These are phyloP conservation scores for Chrysoporthe austroafricana DNA, from an alignment of 2,329 filamentous ascomycete genomes.

Conservation along the genomic window DNA sequence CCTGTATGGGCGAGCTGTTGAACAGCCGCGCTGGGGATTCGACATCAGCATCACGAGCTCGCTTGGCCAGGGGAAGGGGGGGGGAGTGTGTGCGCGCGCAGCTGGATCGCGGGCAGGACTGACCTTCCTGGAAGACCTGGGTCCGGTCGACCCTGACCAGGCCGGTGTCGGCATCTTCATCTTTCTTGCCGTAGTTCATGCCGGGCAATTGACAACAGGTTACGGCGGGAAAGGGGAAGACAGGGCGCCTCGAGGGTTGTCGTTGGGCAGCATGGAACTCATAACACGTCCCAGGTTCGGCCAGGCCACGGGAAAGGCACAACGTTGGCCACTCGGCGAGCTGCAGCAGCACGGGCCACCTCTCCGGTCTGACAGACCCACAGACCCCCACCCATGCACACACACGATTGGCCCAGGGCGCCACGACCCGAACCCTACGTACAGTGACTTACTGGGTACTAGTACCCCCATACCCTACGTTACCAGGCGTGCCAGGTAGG, in stretches of 20 bases:
- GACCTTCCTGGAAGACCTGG: conserved; percentile 98
- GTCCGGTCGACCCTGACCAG: conserved; percentile 98
- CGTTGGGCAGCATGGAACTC: conserved; percentile 18
- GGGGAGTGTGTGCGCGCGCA: conserved; percentile 28
- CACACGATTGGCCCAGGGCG: neutral
- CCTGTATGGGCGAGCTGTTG: conserved; percentile 96
- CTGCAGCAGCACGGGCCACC: conserved; percentile 11
- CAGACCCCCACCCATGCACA: neutral
- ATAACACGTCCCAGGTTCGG: conserved; percentile 7
- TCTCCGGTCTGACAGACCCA: neutral
- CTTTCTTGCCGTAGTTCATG: conserved; percentile 99
- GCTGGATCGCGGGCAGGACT: conserved; percentile 36
- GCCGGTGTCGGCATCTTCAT: conserved; percentile 92
- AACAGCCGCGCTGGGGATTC: conserved; percentile 80
- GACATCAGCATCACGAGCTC: conserved; percentile 40
- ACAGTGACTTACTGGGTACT: neutral
- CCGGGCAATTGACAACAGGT: conserved; percentile 44
- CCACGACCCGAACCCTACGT: neutral
- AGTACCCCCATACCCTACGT: too few relatives aligned
- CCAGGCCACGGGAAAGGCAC: conserved; percentile 3
- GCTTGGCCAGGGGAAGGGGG: conserved; percentile 28
- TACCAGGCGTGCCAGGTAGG: neutral
- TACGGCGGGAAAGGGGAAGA: conserved; percentile 28
- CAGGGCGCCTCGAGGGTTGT: conserved; percentile 14
- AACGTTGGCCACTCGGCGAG: conserved; percentile 11